Evolutionary conservation across 352 stramenopile species (phyloP), one percentile per base, ranked within the genome.

Genomic region (Detonula confervacea): DNA sequence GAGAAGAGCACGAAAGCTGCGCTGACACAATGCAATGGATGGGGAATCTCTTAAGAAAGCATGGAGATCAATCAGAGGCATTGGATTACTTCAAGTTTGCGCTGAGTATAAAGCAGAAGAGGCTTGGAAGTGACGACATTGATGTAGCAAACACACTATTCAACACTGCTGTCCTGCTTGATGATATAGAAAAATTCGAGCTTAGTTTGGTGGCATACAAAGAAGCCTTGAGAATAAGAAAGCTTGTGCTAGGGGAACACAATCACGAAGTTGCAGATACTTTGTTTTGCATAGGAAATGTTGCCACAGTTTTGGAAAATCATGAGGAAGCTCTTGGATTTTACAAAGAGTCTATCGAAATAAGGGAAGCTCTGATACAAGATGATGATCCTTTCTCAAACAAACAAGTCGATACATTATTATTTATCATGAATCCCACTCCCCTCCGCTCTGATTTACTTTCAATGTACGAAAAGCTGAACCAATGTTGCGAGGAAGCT

Each of bases 21-120:
- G 83, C 83, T 42, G 83, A 89, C 37, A 89, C 83, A 39, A 87
- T 87, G 47, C 74, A 83, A 64, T 83, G 74, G 74, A 89, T 89
- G 71, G 83, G 79, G n/a, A 89, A 89, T 42, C 65, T 87, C 5
- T 71, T 87, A 56, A 59, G 83, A 77, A 80, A 87, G 54, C 65
- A 86, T 27, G 79, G 77, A 73, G 68, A 83, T 70, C 71, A 70
- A 54, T 80, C 70, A 27, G 82, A 89, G 33, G 76, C 80, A n/a
- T 56, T 90, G 29, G 76, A 84, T 22, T 86, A 90, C 70, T 90
- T 90, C 56, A 84, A 87, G 59, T 84, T 83, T 64, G 80, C 83
- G 5, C 71, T 90, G n/a, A 59, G 77, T 25, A 88, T 84, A 24
- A 90, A 90, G 46, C 73, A 85, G 55, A 61, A 66, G 39, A 77